These are phyloP conservation scores for Liriodendron chinense DNA, from an alignment of 164 flowering plant species.

Conservation along the genomic window DNA sequence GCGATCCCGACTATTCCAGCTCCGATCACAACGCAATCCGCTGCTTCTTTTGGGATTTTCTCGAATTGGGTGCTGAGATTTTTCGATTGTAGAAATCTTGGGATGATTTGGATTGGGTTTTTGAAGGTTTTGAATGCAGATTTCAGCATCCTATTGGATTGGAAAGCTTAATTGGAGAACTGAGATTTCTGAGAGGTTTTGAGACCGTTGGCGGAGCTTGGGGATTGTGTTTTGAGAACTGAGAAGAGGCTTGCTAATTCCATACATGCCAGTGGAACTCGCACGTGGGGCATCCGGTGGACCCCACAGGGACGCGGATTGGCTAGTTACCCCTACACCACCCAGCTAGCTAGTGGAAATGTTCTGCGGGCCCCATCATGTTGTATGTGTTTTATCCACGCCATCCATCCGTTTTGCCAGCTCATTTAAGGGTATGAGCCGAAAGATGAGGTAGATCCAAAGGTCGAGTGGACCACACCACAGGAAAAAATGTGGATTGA, in stretches of 20 bases:
- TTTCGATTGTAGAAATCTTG: background rate
- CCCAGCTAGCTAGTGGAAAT: too few relatives aligned
- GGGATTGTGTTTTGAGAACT: background rate
- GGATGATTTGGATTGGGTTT: background rate
- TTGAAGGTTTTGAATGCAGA: background rate
- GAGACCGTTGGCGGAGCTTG: background rate
- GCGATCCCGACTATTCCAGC: conserved; percentile 88
- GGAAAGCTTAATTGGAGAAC: background rate
- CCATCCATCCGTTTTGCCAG: too few relatives aligned
- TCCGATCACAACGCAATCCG: conserved; percentile 90
- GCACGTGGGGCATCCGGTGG: background rate
- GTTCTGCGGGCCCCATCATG: too few relatives aligned
- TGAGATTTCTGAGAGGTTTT: background rate
- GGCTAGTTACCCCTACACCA: too few relatives aligned
- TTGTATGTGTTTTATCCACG: too few relatives aligned
- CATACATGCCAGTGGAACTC: background rate
- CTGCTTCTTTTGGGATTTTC: conserved; percentile 47
- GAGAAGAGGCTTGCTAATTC: background rate
- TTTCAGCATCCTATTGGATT: conserved; percentile 2
- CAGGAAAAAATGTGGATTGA: too few relatives aligned
- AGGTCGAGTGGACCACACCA: too few relatives aligned
- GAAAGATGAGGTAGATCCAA: too few relatives aligned
- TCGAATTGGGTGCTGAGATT: conserved; percentile 5
- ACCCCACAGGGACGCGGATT: background rate
- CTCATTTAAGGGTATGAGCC: too few relatives aligned